Conservation (phyloP, 495 filamentous ascomycete genomes). For the Parachaetomium inaequale region DNA sequence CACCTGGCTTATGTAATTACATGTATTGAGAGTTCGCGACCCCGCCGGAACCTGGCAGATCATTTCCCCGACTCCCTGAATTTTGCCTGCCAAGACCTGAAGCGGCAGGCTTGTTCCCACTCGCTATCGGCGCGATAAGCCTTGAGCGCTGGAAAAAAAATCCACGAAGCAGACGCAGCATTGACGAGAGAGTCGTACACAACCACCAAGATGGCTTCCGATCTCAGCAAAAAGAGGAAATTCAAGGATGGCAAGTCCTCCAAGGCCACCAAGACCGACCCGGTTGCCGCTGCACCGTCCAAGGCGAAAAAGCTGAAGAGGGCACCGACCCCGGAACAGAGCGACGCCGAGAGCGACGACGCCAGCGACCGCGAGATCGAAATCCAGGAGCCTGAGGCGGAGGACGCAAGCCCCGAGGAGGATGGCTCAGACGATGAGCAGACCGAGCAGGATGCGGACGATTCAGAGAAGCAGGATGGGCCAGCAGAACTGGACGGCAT, state of each 20-base stretch:
- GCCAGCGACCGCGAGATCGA: conserved; percentile 14
- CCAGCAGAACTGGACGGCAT: conserved; percentile 13
- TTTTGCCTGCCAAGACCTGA: not conserved
- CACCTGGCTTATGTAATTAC: not conserved
- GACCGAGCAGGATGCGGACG: conserved; percentile 25
- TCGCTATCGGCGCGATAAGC: conserved; percentile 20
- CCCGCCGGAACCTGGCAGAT: conserved; percentile 23
- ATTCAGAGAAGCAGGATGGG: conserved; percentile 28
- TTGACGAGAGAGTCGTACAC: not conserved
- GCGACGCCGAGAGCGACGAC: conserved; percentile 25
- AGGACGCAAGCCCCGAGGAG: conserved; percentile 16
- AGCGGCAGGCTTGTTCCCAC: not conserved
- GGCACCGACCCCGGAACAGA: conserved; percentile 24
- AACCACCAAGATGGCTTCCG: conserved; percentile 38
- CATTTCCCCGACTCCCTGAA: conserved; percentile 15
- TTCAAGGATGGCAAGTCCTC: conserved; percentile 37
- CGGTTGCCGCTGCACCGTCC: conserved; percentile 19
- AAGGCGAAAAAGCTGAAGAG: conserved; percentile 33
- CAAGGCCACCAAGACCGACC: conserved; percentile 32
- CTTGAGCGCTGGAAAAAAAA: conserved; percentile 12
- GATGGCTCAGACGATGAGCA: conserved; percentile 24
- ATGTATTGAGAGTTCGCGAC: not conserved
- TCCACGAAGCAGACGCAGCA: not conserved
- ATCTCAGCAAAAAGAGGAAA: conserved; percentile 49
- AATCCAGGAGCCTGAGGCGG: conserved; percentile 23